Evolutionary conservation across 73 alveolate genomes (phyloP).

Genomic region (Stentor coeruleus): DNA sequence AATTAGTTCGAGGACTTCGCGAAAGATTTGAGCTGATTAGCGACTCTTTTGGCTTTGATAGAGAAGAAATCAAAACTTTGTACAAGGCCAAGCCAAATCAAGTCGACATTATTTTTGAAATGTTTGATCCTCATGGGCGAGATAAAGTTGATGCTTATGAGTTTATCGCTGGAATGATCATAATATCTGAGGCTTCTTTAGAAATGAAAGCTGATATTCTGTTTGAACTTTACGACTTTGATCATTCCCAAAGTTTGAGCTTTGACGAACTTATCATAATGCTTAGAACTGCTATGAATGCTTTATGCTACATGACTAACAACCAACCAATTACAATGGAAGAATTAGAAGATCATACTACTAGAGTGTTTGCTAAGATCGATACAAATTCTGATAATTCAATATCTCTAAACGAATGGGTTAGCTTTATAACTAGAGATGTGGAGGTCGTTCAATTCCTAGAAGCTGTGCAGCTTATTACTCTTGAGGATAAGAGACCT

Average conservation of each 20-base stretch:
- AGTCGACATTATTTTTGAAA: conserved; percentile 64
- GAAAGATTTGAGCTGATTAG: conserved; percentile 58
- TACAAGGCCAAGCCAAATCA: conserved; percentile 60
- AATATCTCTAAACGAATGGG: conserved; percentile 74
- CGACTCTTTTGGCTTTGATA: conserved; percentile 58
- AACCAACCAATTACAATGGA: conserved; percentile 59
- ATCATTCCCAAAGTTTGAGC: conserved; percentile 66
- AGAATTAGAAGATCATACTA: conserved; percentile 74
- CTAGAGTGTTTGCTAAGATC: conserved; percentile 67
- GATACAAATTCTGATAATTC: conserved; percentile 78
- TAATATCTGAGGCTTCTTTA: conserved; percentile 67
- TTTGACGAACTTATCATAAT: conserved; percentile 74
- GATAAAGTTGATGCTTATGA: conserved; percentile 89
- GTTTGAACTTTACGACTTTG: conserved; percentile 71
- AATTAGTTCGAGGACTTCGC: conserved; percentile 23
- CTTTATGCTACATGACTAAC: conserved; percentile 52
- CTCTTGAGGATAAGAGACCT: conserved; percentile 49
- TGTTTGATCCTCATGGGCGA: conserved; percentile 84
- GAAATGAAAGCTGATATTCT: conserved; percentile 61
- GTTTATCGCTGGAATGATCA: conserved; percentile 79
- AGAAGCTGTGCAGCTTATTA: conserved; percentile 36
- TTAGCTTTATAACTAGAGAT: conserved; percentile 67
- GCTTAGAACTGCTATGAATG: conserved; percentile 61
- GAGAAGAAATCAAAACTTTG: conserved; percentile 39
- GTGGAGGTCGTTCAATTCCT: conserved; percentile 69